Conservation (phyloP, 352 stramenopile species). For the Globisporangium echinulatum region DNA sequence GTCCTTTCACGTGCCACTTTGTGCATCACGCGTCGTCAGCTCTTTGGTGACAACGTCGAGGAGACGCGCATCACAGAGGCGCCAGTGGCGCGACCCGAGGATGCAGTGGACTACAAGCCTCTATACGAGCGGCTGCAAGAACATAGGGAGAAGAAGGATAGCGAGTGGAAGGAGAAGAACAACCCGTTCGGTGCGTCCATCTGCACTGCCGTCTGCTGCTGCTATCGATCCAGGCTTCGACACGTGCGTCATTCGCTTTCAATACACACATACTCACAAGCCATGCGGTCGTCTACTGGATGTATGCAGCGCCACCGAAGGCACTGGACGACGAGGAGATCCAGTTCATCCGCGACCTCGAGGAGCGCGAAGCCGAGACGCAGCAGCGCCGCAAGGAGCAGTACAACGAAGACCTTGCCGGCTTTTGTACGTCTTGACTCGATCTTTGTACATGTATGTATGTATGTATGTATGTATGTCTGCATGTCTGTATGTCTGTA, state of each 20-base stretch:
- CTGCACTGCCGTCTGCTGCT: too few relatives aligned
- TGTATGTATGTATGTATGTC: too few relatives aligned
- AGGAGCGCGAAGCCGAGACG: conserved; percentile 43
- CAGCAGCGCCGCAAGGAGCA: conserved; percentile 50
- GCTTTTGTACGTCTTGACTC: conserved; percentile 43
- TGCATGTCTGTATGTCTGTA: too few relatives aligned
- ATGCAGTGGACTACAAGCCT: conserved; percentile 52
- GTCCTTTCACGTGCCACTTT: not conserved
- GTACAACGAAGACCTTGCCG: conserved; percentile 64
- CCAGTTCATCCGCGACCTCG: conserved; percentile 70
- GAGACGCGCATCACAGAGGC: conserved; percentile 73
- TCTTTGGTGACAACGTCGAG: conserved; percentile 85
- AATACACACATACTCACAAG: not conserved
- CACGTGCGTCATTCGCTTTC: not conserved
- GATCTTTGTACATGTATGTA: not conserved
- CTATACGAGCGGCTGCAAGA: conserved; percentile 82
- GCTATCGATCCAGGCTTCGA: not conserved
- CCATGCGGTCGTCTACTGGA: not conserved
- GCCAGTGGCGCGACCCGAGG: conserved; percentile 31
- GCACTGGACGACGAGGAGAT: conserved; percentile 84
- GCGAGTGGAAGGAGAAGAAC: conserved; percentile 87
- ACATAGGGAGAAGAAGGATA: conserved; percentile 69
- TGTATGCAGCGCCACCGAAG: conserved; percentile 59
- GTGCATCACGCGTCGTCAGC: conserved; percentile 22
- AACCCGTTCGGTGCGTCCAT: conserved; percentile 69